These are phyloP conservation scores for Aspergillus funiculosus DNA, from an alignment of 495 filamentous ascomycete species.

Conservation along the genomic window DNA sequence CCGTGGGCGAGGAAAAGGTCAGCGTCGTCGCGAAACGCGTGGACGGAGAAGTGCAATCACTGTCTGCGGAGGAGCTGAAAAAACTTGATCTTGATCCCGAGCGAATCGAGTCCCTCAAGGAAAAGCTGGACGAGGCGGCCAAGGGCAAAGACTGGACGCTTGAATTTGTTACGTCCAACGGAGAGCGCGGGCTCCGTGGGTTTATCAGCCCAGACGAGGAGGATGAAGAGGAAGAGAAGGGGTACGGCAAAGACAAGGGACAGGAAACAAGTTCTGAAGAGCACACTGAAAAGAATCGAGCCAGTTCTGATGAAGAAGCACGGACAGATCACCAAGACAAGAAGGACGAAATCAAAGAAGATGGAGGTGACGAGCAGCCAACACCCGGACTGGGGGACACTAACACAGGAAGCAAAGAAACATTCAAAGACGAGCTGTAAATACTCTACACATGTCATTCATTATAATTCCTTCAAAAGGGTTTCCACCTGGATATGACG, in stretches of 20 bases:
- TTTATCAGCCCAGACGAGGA: constrained; percentile 34
- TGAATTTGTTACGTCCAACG: constrained; percentile 41
- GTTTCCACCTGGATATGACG: too few species aligned
- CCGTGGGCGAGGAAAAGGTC: constrained; percentile 35
- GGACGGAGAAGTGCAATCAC: constrained; percentile 48
- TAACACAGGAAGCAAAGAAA: constrained; percentile 45
- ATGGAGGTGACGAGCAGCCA: constrained; percentile 3
- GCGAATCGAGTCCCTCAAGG: constrained; percentile 57
- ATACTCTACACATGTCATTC: constrained; percentile 1
- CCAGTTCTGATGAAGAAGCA: background rate
- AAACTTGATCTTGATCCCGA: constrained; percentile 65
- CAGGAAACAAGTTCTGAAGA: background rate
- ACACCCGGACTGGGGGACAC: constrained; percentile 10
- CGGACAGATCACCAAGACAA: background rate
- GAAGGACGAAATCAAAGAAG: background rate
- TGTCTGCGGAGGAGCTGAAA: constrained; percentile 58
- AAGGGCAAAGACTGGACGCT: constrained; percentile 44
- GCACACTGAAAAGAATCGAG: background rate
- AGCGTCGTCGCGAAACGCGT: constrained; percentile 52
- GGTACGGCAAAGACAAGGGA: background rate
- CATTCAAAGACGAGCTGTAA: constrained; percentile 53
- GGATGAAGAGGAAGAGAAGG: constrained; percentile 16
- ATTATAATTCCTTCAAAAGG: too few species aligned
- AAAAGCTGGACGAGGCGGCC: constrained; percentile 44
- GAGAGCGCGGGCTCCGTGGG: constrained; percentile 46